Percentiles rank a stretch among this genome's conserved stretches.
Conservation (phyloP, 352 stramenopile genomes). For the Globisporangium canariense region DNA sequence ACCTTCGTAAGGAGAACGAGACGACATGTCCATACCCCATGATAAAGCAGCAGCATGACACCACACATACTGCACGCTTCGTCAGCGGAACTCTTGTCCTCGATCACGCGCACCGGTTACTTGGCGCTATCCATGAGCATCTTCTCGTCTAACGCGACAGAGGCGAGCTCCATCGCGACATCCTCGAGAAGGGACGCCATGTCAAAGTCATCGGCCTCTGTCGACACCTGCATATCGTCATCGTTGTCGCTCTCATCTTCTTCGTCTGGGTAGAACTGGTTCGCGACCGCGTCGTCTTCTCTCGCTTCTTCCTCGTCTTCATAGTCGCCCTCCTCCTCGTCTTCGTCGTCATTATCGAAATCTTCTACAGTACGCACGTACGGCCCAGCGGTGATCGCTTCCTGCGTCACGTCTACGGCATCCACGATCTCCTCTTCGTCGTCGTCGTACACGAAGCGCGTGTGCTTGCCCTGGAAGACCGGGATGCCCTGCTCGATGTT, state of each 20-base stretch:
- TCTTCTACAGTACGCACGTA: constrained; percentile 62
- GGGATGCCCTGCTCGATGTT: constrained; percentile 61
- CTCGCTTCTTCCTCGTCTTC: constrained; percentile 27
- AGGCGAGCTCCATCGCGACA: constrained; percentile 69
- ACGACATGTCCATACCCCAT: background rate
- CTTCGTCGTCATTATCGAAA: constrained; percentile 39
- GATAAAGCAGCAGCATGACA: background rate
- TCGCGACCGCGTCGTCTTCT: constrained; percentile 16
- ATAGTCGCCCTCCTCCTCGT: constrained; percentile 31
- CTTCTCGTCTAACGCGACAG: constrained; percentile 46
- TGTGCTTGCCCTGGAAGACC: constrained; percentile 78
- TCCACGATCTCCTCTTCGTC: constrained; percentile 64
- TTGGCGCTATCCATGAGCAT: constrained; percentile 22
- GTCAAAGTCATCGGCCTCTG: constrained; percentile 24
- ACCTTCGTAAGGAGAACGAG: background rate
- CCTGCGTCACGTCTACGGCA: constrained; percentile 59
- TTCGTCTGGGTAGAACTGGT: constrained; percentile 19
- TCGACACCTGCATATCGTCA: constrained; percentile 17
- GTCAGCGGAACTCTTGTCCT: background rate
- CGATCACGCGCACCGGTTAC: too few relatives aligned
- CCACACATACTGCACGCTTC: background rate
- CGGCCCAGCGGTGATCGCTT: constrained; percentile 41
- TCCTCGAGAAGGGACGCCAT: constrained; percentile 54
- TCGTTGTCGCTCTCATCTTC: constrained; percentile 24
- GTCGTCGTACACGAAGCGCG: constrained; percentile 77